These are phyloP conservation scores for Akanthomyces muscarius DNA, from an alignment of 2,329 filamentous ascomycete species.

Conservation along the genomic window DNA sequence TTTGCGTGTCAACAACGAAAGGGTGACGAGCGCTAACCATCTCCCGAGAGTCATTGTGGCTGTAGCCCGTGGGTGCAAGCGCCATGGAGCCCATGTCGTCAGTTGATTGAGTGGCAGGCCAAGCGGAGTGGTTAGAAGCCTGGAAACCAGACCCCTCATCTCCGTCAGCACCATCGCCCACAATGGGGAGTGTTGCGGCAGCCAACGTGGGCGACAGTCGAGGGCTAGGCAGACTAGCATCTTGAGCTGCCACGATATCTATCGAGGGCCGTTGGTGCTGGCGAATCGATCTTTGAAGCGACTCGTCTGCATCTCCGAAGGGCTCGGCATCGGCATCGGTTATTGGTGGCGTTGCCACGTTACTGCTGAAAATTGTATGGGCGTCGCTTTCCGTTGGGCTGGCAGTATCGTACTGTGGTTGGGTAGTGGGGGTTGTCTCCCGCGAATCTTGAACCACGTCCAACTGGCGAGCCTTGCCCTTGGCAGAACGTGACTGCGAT, in stretches of 20 bases:
- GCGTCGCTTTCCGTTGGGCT: conserved; percentile 54
- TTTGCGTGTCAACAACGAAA: conserved; percentile 72
- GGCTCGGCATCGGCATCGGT: conserved; percentile 67
- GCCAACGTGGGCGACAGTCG: conserved; percentile 89
- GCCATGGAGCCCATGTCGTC: conserved; percentile 28
- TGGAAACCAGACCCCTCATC: conserved; percentile 31
- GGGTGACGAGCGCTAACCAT: conserved; percentile 27
- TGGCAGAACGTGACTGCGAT: conserved; percentile 33
- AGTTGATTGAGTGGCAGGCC: conserved; percentile 40
- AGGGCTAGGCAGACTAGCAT: conserved; percentile 90
- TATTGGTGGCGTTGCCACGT: conserved; percentile 70
- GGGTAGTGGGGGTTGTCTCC: conserved; percentile 38
- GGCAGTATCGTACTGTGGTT: conserved; percentile 42
- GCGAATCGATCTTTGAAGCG: conserved; percentile 43
- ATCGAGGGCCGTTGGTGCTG: conserved; percentile 52
- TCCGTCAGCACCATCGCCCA: conserved; percentile 43
- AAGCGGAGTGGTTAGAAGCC: conserved; percentile 31
- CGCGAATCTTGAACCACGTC: conserved; percentile 43
- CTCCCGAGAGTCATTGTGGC: conserved; percentile 25
- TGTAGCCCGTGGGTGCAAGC: conserved; percentile 24
- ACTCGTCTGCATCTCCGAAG: conserved; percentile 48
- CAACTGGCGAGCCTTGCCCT: conserved; percentile 38
- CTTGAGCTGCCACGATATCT: conserved; percentile 70
- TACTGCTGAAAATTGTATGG: conserved; percentile 58
- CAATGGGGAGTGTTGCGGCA: conserved; percentile 53